Evolutionary conservation across 2,329 filamentous ascomycete species (phyloP), one percentile per base, ranked within the genome.

Genomic region (Phyllosticta citriasiana): DNA sequence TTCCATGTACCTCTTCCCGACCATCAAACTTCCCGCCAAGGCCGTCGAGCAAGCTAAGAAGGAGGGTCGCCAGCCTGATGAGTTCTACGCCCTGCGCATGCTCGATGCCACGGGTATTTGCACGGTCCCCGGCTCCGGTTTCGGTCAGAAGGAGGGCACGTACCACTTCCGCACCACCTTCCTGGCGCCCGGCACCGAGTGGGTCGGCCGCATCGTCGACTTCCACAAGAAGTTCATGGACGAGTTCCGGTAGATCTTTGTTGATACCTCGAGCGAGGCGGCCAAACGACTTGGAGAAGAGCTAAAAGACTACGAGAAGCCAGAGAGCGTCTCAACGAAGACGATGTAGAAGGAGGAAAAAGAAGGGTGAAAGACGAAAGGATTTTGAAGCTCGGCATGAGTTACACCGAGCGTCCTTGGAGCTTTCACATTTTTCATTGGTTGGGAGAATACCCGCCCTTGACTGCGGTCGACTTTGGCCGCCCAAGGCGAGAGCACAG

Each of bases 1-100:
- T 63, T 88, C 89, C 73, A 99, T 99, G 94, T 99, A 99, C 79
- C 88, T 99, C 70, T 99, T 97, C 84, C 94, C 94, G 25, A 94
- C 90, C 68, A 96, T 99, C 77, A 85, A 80, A 35, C 80, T 99
- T 25, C 84, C 94, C 1, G 68, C 77, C 25, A 90, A 89, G 77
- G 94, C 91, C 51, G 76, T 87, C 64, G 86, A 87, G 66, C 89
- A 89, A 16, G 94, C 94, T 35, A 72, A 79, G 68, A 72, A 86
- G 64, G 89, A 91, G 73, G 85, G 85, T 68, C 88, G 88, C 70
- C 79, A 81, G 12, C 78, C 93, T 1, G 94, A 99, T 70, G 93
- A 97, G 76, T 96, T 95, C 78, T 99, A 99, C 81, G 91, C 88
- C 77, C 83, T 96, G 79, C 83, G 85, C 64, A 80, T 99, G 69